phyloP scores from a whole-genome alignment of 108 stramenopile species.

The Stephanodiscus minutulus region DNA sequence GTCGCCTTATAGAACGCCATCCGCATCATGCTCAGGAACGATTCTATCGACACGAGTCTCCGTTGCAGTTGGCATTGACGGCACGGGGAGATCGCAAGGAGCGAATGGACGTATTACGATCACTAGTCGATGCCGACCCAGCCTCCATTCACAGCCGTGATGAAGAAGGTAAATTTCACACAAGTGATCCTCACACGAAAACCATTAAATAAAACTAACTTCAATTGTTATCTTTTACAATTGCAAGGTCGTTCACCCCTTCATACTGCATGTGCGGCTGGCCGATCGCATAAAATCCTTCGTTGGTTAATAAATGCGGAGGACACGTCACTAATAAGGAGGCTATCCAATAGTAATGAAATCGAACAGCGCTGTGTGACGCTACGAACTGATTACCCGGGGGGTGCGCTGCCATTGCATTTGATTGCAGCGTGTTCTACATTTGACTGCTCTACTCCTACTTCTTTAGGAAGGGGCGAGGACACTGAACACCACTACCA shows the following conservation, averaged over 20 bases:
- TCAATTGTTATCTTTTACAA: background rate
- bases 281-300: constrained; percentile 27
- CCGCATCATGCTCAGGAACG: constrained; percentile 21
- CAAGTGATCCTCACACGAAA: background rate
- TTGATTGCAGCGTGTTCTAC: constrained; percentile 30
- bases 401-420: constrained; percentile 32
- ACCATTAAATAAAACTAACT: background rate
- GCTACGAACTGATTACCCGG: constrained; percentile 28
- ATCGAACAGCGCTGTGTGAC: constrained; percentile 10
- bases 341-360: background rate
- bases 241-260: constrained; percentile 31
- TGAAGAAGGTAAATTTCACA: constrained; percentile 1
- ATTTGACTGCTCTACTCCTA: constrained; percentile 14
- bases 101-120: constrained; percentile 28
- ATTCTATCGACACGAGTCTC: constrained; percentile 29
- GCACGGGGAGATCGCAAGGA: constrained; percentile 14
- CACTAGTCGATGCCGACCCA: constrained; percentile 27
- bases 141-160: constrained; percentile 22
- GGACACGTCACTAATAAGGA: background rate
- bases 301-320: constrained; percentile 28
- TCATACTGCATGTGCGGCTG: constrained; percentile 38
- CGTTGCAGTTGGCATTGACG: constrained; percentile 23
- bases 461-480: constrained; percentile 4
- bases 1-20: constrained; percentile 14
- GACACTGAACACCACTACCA: background rate